A percentile compares a stretch with the other conserved stretches of the same genome.
Evolutionary conservation across 192 early-diverging fungal genomes (phyloP).

Genomic region (Radiomyces spectabilis): DNA sequence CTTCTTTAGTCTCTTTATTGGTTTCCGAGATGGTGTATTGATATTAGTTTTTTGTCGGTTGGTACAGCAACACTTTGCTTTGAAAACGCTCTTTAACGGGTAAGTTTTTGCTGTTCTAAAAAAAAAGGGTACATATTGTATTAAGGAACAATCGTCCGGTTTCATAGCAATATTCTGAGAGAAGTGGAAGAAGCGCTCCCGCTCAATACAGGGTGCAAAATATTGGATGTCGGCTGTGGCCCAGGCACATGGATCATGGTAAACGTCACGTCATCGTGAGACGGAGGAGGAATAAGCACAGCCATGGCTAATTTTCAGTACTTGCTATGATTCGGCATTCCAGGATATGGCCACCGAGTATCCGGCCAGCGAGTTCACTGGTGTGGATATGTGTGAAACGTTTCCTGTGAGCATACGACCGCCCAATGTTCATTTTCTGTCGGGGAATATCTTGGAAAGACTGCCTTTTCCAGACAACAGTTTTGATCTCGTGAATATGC

Average conservation of each 20-base stretch:
- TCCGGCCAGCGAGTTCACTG: slow-evolving; percentile 10
- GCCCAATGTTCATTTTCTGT: slow-evolving; percentile 14
- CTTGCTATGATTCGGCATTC: neutral
- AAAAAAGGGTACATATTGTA: neutral
- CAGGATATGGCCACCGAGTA: slow-evolving; percentile 22
- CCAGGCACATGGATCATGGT: slow-evolving; percentile 29
- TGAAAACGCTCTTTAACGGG: slow-evolving; percentile 16
- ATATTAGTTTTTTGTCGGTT: neutral
- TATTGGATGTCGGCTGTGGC: slow-evolving; percentile 26
- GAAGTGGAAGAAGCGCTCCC: neutral
- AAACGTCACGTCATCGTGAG: neutral
- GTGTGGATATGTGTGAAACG: slow-evolving; percentile 23
- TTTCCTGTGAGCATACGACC: slow-evolving; percentile 23
- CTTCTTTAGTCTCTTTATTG: neutral
- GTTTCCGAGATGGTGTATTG: no score
- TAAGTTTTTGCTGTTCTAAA: neutral
- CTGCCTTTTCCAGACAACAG: slow-evolving; percentile 20
- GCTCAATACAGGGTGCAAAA: slow-evolving; percentile 1
- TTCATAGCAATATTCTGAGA: slow-evolving; percentile 1
- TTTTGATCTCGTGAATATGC: slow-evolving; percentile 19
- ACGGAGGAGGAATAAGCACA: no score
- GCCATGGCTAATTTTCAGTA: no score
- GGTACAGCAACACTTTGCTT: slow-evolving; percentile 23
- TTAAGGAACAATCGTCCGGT: neutral
- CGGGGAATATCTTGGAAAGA: slow-evolving; percentile 20